Percentiles rank a stretch among this genome's conserved stretches.
These are phyloP conservation scores for Cercophora sp. DNA, from an alignment of 495 filamentous ascomycete species.

Conservation along the genomic window DNA sequence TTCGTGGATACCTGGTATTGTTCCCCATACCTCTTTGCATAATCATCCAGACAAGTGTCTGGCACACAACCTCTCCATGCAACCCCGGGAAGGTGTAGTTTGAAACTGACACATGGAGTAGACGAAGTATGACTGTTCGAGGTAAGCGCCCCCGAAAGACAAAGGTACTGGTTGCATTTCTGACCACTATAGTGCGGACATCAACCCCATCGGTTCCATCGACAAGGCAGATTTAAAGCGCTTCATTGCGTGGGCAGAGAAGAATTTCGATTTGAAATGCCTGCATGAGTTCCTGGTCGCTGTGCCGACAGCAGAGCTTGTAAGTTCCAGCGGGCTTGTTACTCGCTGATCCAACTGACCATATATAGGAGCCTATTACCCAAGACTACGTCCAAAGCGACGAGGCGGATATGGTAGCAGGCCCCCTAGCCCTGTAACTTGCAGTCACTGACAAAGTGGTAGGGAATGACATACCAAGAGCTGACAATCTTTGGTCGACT, in stretches of 20 bases:
- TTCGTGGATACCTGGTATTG: slow-evolving; percentile 8
- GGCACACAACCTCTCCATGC: no score
- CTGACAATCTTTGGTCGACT: slow-evolving; percentile 41
- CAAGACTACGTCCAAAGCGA: slow-evolving; percentile 15
- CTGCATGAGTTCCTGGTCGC: slow-evolving; percentile 74
- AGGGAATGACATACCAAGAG: slow-evolving; percentile 52
- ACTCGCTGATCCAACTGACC: no score
- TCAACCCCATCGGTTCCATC: slow-evolving; percentile 69
- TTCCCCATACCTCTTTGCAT: neutral
- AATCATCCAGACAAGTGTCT: neutral
- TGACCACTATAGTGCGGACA: neutral
- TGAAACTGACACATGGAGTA: neutral
- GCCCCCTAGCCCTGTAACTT: no score
- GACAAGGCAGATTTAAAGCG: slow-evolving; percentile 60
- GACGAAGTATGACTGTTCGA: slow-evolving; percentile 28
- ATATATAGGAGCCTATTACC: slow-evolving; percentile 58
- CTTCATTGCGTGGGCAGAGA: slow-evolving; percentile 55
- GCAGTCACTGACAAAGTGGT: neutral
- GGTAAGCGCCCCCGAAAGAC: neutral
- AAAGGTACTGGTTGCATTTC: neutral
- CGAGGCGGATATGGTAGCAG: slow-evolving; percentile 12
- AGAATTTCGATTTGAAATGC: slow-evolving; percentile 63
- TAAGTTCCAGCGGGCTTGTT: no score
- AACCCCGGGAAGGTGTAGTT: no score
- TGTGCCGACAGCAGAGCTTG: slow-evolving; percentile 78